Percentiles rank a stretch among this genome's conserved stretches.
Evolutionary conservation across 1,139 yeast genomes (phyloP).

Genomic region (Pichia sp.): DNA sequence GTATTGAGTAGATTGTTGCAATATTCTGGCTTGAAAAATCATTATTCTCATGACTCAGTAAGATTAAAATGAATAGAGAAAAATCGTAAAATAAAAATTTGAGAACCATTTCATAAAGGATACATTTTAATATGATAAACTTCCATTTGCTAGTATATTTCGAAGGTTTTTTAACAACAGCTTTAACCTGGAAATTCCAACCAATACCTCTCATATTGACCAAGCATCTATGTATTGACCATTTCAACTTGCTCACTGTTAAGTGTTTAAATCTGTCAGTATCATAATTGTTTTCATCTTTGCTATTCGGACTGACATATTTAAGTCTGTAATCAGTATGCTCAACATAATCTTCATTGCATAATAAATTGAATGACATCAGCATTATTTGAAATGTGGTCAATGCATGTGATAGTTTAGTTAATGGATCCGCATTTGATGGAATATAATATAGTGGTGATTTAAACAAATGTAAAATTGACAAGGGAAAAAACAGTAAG

Average conservation of each 20-base stretch:
- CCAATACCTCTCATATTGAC: constrained; percentile 12
- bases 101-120: constrained; percentile 2
- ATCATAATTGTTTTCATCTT: neutral
- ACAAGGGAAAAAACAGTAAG: neutral
- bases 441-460: constrained; percentile 4
- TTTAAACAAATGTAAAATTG: constrained; percentile 1
- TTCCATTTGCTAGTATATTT: constrained; percentile 1
- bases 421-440: neutral
- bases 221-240: constrained; percentile 11
- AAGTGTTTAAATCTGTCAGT: constrained; percentile 3
- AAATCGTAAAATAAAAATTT: constrained; percentile 11
- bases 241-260: constrained; percentile 2
- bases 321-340: constrained; percentile 7
- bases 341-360: constrained; percentile 1
- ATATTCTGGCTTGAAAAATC: neutral
- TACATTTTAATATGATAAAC: constrained; percentile 8
- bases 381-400: neutral
- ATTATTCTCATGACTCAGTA: neutral
- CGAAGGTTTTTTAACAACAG: neutral
- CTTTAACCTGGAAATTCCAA: constrained; percentile 10
- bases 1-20: neutral
- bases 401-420: constrained; percentile 1
- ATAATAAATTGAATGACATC: constrained; percentile 1
- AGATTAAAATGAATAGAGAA: neutral
- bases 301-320: neutral